These are phyloP conservation scores for Diatrype stigma DNA, from an alignment of 2,329 filamentous ascomycete species.

Conservation along the genomic window DNA sequence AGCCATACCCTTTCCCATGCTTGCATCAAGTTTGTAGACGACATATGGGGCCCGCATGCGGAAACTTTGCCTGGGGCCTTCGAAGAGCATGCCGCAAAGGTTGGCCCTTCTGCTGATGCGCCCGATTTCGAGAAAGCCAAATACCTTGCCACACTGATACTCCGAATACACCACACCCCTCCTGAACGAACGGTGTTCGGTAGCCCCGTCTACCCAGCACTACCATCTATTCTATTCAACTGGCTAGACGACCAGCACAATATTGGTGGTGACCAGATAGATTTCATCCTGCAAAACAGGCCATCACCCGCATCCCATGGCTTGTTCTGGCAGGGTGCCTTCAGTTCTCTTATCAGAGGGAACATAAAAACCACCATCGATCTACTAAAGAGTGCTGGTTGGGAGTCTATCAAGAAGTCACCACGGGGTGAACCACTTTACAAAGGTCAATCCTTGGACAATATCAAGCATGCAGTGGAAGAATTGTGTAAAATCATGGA, in stretches of 20 bases:
- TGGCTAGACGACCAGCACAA: constrained; percentile 79
- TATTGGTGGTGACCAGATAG: constrained; percentile 63
- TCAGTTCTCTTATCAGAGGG: constrained; percentile 69
- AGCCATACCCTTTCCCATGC: constrained; percentile 53
- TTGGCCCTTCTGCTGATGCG: constrained; percentile 60
- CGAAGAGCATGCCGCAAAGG: constrained; percentile 54
- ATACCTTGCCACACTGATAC: constrained; percentile 71
- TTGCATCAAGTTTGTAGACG: constrained; percentile 44
- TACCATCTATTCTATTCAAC: constrained; percentile 75
- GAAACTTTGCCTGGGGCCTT: constrained; percentile 44
- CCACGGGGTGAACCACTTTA: constrained; percentile 65
- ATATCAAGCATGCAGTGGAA: constrained; percentile 68
- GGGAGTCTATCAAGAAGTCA: constrained; percentile 70
- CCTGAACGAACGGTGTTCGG: constrained; percentile 35
- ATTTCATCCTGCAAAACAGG: constrained; percentile 56
- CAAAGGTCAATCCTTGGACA: constrained; percentile 68
- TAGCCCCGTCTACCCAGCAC: constrained; percentile 41
- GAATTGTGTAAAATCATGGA: constrained; percentile 67
- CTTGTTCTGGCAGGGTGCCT: constrained; percentile 84
- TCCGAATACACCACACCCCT: constrained; percentile 71
- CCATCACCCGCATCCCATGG: constrained; percentile 73
- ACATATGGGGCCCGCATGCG: constrained; percentile 52
- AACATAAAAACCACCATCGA: constrained; percentile 63
- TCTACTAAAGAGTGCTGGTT: constrained; percentile 70
- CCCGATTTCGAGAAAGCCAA: constrained; percentile 69